phyloP scores from a whole-genome alignment of 139 green algal species.

The Trebouxia sp. region DNA sequence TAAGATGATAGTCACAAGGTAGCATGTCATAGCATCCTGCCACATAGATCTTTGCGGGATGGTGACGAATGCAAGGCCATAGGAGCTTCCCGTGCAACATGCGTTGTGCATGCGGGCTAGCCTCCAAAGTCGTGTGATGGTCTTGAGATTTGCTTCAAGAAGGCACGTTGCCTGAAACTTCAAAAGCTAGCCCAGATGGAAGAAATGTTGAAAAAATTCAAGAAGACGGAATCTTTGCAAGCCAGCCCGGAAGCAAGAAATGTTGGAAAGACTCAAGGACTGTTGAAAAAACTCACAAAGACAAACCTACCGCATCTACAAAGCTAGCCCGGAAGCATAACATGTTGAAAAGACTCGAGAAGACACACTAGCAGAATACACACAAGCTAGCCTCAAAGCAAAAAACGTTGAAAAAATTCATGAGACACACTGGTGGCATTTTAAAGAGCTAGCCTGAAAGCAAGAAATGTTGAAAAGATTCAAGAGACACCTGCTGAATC shows the following conservation, averaged over 20 bases:
- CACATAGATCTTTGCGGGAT: conserved; percentile 12
- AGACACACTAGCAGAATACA: not conserved
- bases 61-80: conserved; percentile 17
- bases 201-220: conserved; percentile 25
- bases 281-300: conserved; percentile 21
- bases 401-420: conserved; percentile 11
- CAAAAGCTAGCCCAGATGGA: conserved; percentile 17
- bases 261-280: conserved; percentile 23
- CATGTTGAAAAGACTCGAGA: conserved; percentile 17
- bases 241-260: conserved; percentile 17
- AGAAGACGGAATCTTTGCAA: conserved; percentile 12
- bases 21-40: conserved; percentile 18
- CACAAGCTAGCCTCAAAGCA: conserved; percentile 5
- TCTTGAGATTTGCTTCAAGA: conserved; percentile 27
- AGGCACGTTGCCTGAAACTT: conserved; percentile 21
- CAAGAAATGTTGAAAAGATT: conserved; percentile 23
- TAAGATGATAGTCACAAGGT: conserved; percentile 28
- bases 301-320: not conserved
- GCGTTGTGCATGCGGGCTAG: conserved; percentile 22
- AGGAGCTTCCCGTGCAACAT: conserved; percentile 27
- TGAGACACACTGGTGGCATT: not conserved
- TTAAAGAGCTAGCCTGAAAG: not conserved
- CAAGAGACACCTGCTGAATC: conserved; percentile 18
- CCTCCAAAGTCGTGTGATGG: conserved; percentile 22
- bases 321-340: conserved; percentile 12